These are phyloP conservation scores for Parachaetomium inaequale DNA, from an alignment of 495 filamentous ascomycete genomes.

Conservation along the genomic window DNA sequence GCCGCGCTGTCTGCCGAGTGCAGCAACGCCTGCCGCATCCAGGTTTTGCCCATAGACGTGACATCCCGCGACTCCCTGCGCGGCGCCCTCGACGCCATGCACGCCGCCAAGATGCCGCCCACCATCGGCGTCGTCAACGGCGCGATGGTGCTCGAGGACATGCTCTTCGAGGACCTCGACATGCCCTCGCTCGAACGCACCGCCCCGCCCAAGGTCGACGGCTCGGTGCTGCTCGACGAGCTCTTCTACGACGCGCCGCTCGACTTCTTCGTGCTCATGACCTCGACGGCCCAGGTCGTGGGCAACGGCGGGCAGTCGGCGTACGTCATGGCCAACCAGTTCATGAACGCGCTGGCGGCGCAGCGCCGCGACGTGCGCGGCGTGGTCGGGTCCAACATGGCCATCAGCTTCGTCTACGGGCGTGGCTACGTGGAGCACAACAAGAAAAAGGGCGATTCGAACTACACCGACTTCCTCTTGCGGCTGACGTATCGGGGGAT, in stretches of 20 bases:
- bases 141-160: conserved; percentile 48
- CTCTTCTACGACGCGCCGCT: conserved; percentile 39
- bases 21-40: too few relatives aligned
- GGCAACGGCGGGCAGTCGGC: conserved; percentile 54
- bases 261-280: conserved; percentile 60
- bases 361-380: conserved; percentile 35
- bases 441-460: conserved; percentile 3
- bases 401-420: conserved; percentile 44
- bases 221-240: conserved; percentile 34
- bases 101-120: conserved; percentile 32
- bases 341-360: conserved; percentile 43
- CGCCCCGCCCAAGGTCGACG: conserved; percentile 42
- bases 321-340: conserved; percentile 58
- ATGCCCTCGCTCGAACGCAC: conserved; percentile 29
- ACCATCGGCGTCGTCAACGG: conserved; percentile 47
- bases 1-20: too few relatives aligned
- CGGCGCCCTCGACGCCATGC: neutral
- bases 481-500: neutral
- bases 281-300: conserved; percentile 36
- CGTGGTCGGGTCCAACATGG: conserved; percentile 37
- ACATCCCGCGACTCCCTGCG: neutral
- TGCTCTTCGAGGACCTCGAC: conserved; percentile 36
- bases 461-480: conserved; percentile 24
- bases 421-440: conserved; percentile 27
- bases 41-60: neutral